Conservation (phyloP, 2,329 filamentous ascomycete species). For the Cytospora piceicola region DNA sequence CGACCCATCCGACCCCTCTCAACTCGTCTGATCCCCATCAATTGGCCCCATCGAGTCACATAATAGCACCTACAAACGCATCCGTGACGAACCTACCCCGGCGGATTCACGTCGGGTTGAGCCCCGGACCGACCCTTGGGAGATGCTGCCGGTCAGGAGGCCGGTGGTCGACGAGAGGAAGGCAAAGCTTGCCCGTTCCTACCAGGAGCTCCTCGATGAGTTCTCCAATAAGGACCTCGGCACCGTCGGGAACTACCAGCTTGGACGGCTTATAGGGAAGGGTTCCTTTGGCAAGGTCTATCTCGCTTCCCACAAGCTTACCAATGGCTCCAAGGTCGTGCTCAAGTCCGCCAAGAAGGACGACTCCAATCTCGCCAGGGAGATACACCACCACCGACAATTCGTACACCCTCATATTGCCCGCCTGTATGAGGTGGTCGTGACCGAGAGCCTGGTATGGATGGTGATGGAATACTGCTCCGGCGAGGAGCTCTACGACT, state of each 20-base stretch:
- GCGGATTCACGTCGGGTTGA: constrained; percentile 26
- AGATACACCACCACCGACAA: constrained; percentile 98
- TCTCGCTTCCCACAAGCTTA: constrained; percentile 93
- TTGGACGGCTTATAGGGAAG: constrained; percentile 92
- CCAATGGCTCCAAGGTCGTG: constrained; percentile 98
- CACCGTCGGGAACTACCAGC: constrained; percentile 90
- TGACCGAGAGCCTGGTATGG: constrained; percentile 94
- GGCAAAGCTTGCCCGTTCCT: constrained; percentile 86
- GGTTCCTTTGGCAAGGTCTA: constrained; percentile 99
- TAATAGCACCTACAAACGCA: background rate
- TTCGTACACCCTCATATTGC: constrained; percentile 98
- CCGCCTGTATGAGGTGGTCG: constrained; percentile 94
- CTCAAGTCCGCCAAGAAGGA: constrained; percentile 97
- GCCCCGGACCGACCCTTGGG: constrained; percentile 15
- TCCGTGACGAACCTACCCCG: constrained; percentile 12
- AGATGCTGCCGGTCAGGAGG: constrained; percentile 29
- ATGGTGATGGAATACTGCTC: constrained; percentile 95
- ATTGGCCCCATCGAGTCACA: constrained; percentile 3
- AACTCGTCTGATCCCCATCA: constrained; percentile 8
- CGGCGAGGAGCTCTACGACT: constrained; percentile 96
- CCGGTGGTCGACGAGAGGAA: constrained; percentile 24
- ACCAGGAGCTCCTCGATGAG: constrained; percentile 94
- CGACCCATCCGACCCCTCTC: constrained; percentile 11
- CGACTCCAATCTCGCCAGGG: constrained; percentile 91
- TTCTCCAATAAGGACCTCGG: constrained; percentile 91